A percentile compares a stretch with the other conserved stretches of the same genome.
phyloP scores from a whole-genome alignment of 2,329 filamentous ascomycete species.

The Tolypocladium tundrense region DNA sequence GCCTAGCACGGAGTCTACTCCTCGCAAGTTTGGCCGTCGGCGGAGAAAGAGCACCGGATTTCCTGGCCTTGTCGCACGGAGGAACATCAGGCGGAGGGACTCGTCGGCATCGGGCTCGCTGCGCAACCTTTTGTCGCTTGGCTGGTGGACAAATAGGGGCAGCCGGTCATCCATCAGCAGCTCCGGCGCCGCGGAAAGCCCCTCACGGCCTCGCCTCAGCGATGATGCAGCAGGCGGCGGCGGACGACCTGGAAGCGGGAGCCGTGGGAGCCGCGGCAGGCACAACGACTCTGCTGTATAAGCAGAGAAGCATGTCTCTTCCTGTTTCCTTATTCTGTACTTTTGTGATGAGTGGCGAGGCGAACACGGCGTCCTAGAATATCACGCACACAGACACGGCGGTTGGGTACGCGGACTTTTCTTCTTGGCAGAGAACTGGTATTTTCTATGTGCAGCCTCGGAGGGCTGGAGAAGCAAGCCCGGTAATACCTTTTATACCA shows the following conservation, averaged over 20 bases:
- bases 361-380: constrained; percentile 3
- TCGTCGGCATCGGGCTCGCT: constrained; percentile 38
- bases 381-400: not conserved
- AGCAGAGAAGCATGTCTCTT: constrained; percentile 6
- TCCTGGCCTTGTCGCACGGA: constrained; percentile 47
- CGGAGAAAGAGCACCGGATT: constrained; percentile 52
- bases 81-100: constrained; percentile 26
- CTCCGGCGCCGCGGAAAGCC: constrained; percentile 2
- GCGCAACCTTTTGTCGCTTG: constrained; percentile 41
- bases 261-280: constrained; percentile 2
- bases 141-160: constrained; percentile 36
- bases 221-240: constrained; percentile 10
- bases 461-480: not conserved
- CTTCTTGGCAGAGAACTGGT: not conserved
- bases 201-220: constrained; percentile 8
- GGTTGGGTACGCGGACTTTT: not conserved
- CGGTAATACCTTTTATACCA: not conserved
- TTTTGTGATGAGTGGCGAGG: constrained; percentile 1
- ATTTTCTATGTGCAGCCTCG: not conserved
- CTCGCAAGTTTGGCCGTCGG: constrained; percentile 26
- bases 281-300: constrained; percentile 22
- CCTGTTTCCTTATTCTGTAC: not conserved
- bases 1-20: constrained; percentile 18
- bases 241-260: constrained; percentile 1
- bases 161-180: constrained; percentile 6